A percentile compares a stretch with the other conserved stretches of the same genome.
phyloP scores from a whole-genome alignment of 768 basidiomycete species.

The Grammothele lineata region DNA sequence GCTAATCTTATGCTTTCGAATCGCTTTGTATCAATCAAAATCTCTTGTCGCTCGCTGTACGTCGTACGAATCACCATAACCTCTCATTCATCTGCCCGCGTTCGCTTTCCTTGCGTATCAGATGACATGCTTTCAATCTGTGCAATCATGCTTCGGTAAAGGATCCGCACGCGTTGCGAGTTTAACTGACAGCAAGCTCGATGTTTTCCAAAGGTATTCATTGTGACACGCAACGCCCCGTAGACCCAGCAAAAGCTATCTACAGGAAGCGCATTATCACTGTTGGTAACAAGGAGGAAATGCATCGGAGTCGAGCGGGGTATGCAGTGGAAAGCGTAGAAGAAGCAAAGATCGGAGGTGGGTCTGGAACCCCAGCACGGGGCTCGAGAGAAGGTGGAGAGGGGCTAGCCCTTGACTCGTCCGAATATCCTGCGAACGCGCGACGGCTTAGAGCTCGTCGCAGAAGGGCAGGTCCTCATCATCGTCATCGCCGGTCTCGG shows the following conservation, averaged over 20 bases:
- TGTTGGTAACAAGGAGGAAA: not conserved
- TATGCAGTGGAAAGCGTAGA: slow-evolving; percentile 2
- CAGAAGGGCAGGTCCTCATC: slow-evolving; percentile 48
- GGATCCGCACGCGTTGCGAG: no score
- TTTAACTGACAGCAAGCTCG: no score
- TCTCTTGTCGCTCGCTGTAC: no score
- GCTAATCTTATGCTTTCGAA: no score
- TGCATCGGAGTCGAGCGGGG: slow-evolving; percentile 1
- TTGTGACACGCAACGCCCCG: slow-evolving; percentile 4
- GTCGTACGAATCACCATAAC: no score
- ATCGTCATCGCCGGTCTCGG: slow-evolving; percentile 25
- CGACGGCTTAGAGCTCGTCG: slow-evolving; percentile 39
- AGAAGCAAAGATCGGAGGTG: not conserved
- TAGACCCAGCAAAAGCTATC: slow-evolving; percentile 14
- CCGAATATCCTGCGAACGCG: not conserved
- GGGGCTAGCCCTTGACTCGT: not conserved
- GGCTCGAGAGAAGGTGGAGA: no score
- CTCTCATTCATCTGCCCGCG: no score
- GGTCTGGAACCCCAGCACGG: no score
- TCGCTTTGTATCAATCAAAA: no score
- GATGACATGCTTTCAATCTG: no score
- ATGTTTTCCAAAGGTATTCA: slow-evolving; percentile 1
- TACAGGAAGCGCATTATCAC: slow-evolving; percentile 5
- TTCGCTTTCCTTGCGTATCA: no score
- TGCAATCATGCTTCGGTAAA: no score